Evolutionary conservation across 345 rosid species (phyloP).

Genomic region (Pistacia integerrima): DNA sequence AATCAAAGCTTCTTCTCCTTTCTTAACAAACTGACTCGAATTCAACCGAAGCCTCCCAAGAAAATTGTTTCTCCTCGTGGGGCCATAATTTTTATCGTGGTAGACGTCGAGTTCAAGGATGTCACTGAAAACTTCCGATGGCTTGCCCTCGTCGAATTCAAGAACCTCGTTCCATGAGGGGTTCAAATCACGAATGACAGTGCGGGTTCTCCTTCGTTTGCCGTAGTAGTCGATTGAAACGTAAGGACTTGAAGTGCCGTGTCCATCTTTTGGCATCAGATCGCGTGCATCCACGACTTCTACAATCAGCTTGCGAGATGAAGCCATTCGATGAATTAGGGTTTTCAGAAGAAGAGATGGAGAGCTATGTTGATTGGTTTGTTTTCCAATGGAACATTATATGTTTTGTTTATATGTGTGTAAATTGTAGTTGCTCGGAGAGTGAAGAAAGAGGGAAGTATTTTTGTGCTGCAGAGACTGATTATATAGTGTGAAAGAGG

Average conservation of each 20-base stretch:
- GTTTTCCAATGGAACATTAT: neutral
- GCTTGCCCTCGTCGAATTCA: conserved; percentile 63
- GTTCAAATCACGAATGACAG: conserved; percentile 61
- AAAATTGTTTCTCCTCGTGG: conserved; percentile 59
- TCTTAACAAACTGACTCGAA: conserved; percentile 69
- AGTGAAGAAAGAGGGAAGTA: neutral
- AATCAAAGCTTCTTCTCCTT: conserved; percentile 86
- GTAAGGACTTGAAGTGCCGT: conserved; percentile 87
- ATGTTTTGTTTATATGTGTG: neutral
- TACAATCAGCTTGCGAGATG: conserved; percentile 60
- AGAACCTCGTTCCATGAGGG: conserved; percentile 79
- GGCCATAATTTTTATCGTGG: conserved; percentile 77
- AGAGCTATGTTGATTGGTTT: neutral
- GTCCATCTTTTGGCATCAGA: conserved; percentile 78
- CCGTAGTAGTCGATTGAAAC: conserved; percentile 79
- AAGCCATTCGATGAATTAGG: conserved; percentile 32
- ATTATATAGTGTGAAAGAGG: conserved; percentile 10
- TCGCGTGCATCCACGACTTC: conserved; percentile 81
- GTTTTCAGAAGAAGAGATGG: neutral
- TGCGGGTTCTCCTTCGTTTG: conserved; percentile 61
- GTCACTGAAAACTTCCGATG: conserved; percentile 61
- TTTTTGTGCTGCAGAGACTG: neutral
- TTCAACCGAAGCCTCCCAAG: conserved; percentile 70
- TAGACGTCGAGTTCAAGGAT: conserved; percentile 68
- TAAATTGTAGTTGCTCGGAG: neutral